These are phyloP conservation scores for Penicillium cinerascens DNA, from an alignment of 495 filamentous ascomycete species.

Conservation along the genomic window DNA sequence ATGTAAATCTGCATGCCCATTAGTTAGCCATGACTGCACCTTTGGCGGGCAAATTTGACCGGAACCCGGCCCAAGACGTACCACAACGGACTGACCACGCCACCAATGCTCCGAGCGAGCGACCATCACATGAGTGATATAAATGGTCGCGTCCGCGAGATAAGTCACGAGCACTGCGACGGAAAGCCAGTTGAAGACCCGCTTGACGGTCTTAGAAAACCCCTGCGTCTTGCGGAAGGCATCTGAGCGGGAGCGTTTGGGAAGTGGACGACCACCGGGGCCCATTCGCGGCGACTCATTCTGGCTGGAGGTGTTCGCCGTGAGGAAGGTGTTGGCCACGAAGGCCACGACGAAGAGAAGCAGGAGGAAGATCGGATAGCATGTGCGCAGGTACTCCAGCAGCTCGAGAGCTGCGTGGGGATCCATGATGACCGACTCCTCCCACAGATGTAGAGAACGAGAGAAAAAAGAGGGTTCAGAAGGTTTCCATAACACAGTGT, in stretches of 20 bases:
- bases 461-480: conserved; percentile 22
- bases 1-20: conserved; percentile 65
- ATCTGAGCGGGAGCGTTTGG: conserved; percentile 46
- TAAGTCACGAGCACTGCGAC: conserved; percentile 65
- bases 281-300: conserved; percentile 45
- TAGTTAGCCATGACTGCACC: conserved; percentile 12
- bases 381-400: conserved; percentile 52
- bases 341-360: conserved; percentile 65
- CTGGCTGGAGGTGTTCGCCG: conserved; percentile 43
- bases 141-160: conserved; percentile 66
- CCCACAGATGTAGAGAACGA: conserved; percentile 20
- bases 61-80: conserved; percentile 46
- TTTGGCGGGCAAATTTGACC: neutral
- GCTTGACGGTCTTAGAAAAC: conserved; percentile 58
- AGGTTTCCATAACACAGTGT: conserved; percentile 43
- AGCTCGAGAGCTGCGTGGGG: conserved; percentile 41
- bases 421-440: conserved; percentile 32
- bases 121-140: conserved; percentile 71
- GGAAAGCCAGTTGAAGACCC: conserved; percentile 72
- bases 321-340: conserved; percentile 56
- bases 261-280: conserved; percentile 79
- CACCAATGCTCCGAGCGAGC: conserved; percentile 73
- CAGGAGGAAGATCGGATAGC: conserved; percentile 64
- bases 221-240: conserved; percentile 36
- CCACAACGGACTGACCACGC: conserved; percentile 81